Percentiles rank a stretch among this genome's conserved stretches.
phyloP scores from a whole-genome alignment of 805 yeast genomes.

The Candida morakotiae region DNA sequence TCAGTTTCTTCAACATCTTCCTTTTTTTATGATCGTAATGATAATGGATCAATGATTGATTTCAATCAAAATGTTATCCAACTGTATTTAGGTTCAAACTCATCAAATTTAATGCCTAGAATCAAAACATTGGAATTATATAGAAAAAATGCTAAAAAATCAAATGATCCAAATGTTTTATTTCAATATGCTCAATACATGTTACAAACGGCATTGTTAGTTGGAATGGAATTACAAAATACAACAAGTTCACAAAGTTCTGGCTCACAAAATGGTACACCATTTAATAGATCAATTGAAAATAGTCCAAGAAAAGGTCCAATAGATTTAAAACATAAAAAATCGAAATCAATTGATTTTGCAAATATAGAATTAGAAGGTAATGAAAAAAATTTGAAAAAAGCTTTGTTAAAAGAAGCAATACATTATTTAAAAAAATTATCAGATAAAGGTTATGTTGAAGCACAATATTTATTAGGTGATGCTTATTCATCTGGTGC shows the following conservation, averaged over 20 bases:
- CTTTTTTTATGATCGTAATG: slow-evolving; percentile 29
- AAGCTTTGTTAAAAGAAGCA: slow-evolving; percentile 73
- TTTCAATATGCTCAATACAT: slow-evolving; percentile 90
- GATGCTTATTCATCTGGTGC: slow-evolving; percentile 87
- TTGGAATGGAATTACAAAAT: slow-evolving; percentile 29
- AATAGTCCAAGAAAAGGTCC: slow-evolving; percentile 16
- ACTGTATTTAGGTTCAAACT: slow-evolving; percentile 48
- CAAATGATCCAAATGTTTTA: slow-evolving; percentile 81
- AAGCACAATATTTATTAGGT: slow-evolving; percentile 89
- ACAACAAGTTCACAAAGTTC: slow-evolving; percentile 10
- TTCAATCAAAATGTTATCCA: slow-evolving; percentile 49
- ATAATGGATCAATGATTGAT: slow-evolving; percentile 40
- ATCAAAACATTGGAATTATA: slow-evolving; percentile 84
- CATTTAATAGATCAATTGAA: slow-evolving; percentile 11
- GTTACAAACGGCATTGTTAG: slow-evolving; percentile 75
- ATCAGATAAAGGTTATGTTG: slow-evolving; percentile 75
- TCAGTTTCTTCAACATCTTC: slow-evolving; percentile 37
- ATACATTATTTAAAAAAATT: slow-evolving; percentile 62
- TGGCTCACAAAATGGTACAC: slow-evolving; percentile 5
- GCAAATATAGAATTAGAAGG: slow-evolving; percentile 9
- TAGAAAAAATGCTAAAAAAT: slow-evolving; percentile 76
- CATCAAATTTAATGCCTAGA: slow-evolving; percentile 59
- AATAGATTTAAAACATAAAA: slow-evolving; percentile 15
- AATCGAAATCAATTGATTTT: slow-evolving; percentile 19
- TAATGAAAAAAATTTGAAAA: slow-evolving; percentile 35